A percentile compares a stretch with the other conserved stretches of the same genome.
phyloP scores from a whole-genome alignment of 106 monocot genomes.

The Triglochin maritima region DNA sequence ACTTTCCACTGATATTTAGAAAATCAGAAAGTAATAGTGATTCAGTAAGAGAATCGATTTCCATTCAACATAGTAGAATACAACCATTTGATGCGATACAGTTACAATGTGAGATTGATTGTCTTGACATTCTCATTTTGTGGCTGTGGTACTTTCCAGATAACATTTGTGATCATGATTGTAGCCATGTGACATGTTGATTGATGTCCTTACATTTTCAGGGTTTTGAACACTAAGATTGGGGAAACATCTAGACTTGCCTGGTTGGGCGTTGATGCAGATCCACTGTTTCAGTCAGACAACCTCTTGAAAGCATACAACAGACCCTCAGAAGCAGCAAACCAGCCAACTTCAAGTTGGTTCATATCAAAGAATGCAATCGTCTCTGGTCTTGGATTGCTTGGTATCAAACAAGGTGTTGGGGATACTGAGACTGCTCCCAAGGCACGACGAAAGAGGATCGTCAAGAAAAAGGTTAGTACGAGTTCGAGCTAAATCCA shows the following conservation, averaged over 20 bases:
- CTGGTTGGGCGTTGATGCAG: constrained; percentile 78
- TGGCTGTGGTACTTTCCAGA: not conserved
- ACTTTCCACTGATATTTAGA: no score
- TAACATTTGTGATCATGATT: not conserved
- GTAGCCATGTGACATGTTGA: not conserved
- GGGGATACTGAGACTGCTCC: constrained; percentile 26
- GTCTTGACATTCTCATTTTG: no score
- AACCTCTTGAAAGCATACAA: constrained; percentile 58
- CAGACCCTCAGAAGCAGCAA: constrained; percentile 29
- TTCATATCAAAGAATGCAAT: constrained; percentile 92
- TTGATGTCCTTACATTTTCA: constrained; percentile 10
- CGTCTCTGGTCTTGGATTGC: constrained; percentile 67
- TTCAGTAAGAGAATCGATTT: no score
- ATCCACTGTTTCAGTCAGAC: constrained; percentile 67
- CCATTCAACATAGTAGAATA: no score
- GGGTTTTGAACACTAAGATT: constrained; percentile 57
- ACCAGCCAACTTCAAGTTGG: constrained; percentile 49
- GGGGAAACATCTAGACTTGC: constrained; percentile 78
- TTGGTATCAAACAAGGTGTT: constrained; percentile 52
- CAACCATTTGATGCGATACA: no score
- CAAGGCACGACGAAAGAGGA: constrained; percentile 58
- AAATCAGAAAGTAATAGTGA: no score
- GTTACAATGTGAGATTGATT: no score
- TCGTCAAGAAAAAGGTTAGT: constrained; percentile 55
- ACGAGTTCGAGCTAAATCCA: constrained; percentile 14